Conservation (phyloP, 2,329 filamentous ascomycete genomes). For the Myrmaecium sp. region DNA sequence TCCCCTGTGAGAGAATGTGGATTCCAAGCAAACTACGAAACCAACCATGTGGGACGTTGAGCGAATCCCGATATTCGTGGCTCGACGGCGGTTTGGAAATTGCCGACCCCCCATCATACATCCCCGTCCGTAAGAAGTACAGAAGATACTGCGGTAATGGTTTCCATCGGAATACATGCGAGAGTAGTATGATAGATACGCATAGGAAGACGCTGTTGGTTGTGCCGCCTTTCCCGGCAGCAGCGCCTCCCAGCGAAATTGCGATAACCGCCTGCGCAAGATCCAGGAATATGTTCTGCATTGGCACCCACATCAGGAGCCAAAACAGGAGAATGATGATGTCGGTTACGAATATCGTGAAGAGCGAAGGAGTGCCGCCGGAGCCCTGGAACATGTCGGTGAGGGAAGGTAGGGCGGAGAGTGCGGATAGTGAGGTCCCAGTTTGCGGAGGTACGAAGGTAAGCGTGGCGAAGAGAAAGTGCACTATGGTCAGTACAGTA, state of each 20-base stretch:
- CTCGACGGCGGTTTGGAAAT: conserved; percentile 21
- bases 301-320: conserved; percentile 72
- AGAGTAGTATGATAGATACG: conserved; percentile 45
- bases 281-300: conserved; percentile 78
- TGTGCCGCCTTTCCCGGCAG: conserved; percentile 48
- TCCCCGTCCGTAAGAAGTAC: conserved; percentile 20
- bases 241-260: conserved; percentile 72
- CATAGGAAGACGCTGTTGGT: conserved; percentile 57
- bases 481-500: conserved; percentile 72
- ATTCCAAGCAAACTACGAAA: conserved; percentile 52
- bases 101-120: too few species aligned
- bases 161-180: conserved; percentile 37
- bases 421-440: conserved; percentile 57
- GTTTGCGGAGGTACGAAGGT: conserved; percentile 73
- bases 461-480: conserved; percentile 80
- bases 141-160: conserved; percentile 25
- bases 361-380: conserved; percentile 68
- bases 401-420: conserved; percentile 59
- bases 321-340: conserved; percentile 68
- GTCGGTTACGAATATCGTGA: conserved; percentile 72
- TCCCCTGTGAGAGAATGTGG: conserved; percentile 57
- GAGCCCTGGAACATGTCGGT: conserved; percentile 85
- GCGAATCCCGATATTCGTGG: conserved; percentile 17
- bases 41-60: conserved; percentile 43
- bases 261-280: conserved; percentile 88